These are phyloP conservation scores for Dictyophora rubrovolvata DNA, from an alignment of 768 basidiomycete species.

Conservation along the genomic window DNA sequence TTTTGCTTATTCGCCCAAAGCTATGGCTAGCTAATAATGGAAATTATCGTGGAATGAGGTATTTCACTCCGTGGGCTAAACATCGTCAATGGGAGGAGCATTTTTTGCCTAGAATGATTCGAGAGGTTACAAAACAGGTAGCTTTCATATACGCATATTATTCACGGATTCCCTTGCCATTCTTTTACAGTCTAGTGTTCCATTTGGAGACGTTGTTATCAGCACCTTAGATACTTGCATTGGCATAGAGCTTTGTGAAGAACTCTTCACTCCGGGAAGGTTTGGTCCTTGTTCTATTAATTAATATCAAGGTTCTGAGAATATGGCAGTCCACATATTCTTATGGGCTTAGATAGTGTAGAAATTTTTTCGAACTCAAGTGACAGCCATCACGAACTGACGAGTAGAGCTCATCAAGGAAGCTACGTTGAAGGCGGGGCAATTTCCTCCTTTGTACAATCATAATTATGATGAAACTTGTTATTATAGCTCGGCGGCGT, in stretches of 20 bases:
- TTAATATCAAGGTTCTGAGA: neutral
- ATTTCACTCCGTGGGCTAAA: conserved; percentile 94
- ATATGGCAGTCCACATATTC: conserved; percentile 73
- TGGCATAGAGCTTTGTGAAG: conserved; percentile 94
- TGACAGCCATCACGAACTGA: conserved; percentile 92
- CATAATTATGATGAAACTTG: neutral
- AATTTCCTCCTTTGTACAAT: neutral
- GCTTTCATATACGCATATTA: conserved; percentile 7
- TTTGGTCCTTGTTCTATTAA: conserved; percentile 20
- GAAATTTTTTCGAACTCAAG: conserved; percentile 99
- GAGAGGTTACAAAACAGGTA: conserved; percentile 83
- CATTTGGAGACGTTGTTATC: conserved; percentile 91
- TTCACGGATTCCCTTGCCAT: neutral
- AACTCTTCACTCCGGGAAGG: conserved; percentile 95
- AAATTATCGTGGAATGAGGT: conserved; percentile 80
- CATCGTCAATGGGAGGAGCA: conserved; percentile 86
- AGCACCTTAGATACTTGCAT: conserved; percentile 94
- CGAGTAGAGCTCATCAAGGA: conserved; percentile 94
- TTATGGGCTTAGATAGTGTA: conserved; percentile 97
- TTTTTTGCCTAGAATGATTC: conserved; percentile 82
- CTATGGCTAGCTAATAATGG: conserved; percentile 99
- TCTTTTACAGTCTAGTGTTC: conserved; percentile 60
- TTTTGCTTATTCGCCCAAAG: conserved; percentile 92
- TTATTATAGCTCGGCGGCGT: conserved; percentile 81
- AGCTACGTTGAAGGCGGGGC: conserved; percentile 78